Conservation (phyloP, 192 early-diverging fungal genomes). For the Backusella macrospora region DNA sequence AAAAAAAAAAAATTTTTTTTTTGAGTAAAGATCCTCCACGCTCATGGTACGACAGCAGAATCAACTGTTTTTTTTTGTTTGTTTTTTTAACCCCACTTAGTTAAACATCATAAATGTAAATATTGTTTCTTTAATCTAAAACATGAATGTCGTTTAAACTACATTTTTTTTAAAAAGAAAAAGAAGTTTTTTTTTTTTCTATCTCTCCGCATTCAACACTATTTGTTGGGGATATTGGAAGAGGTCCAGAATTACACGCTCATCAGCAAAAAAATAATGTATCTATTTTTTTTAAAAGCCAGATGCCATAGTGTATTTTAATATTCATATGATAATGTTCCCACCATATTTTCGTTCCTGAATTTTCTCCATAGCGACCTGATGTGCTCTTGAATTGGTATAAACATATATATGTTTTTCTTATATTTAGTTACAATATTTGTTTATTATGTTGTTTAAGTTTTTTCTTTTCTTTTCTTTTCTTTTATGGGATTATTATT, state of each 20-base stretch:
- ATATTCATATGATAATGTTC: slow-evolving; percentile 19
- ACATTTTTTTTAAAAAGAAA: neutral
- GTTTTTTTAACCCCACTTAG: too few relatives aligned
- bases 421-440: too few relatives aligned
- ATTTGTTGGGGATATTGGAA: neutral
- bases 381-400: too few relatives aligned
- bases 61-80: too few relatives aligned
- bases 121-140: neutral
- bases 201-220: neutral
- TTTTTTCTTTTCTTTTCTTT: too few relatives aligned
- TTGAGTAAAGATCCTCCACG: too few relatives aligned
- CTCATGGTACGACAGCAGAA: too few relatives aligned
- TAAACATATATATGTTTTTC: too few relatives aligned
- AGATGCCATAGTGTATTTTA: neutral
- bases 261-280: neutral
- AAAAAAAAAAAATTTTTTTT: too few relatives aligned
- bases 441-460: too few relatives aligned
- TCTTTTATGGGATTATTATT: too few relatives aligned
- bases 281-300: neutral
- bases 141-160: neutral
- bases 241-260: neutral
- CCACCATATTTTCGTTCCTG: neutral
- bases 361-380: neutral
- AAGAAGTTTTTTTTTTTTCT: neutral
- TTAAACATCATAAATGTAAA: too few relatives aligned